Conservation (phyloP, 331 rosid genomes). For the Saraca asoca region DNA sequence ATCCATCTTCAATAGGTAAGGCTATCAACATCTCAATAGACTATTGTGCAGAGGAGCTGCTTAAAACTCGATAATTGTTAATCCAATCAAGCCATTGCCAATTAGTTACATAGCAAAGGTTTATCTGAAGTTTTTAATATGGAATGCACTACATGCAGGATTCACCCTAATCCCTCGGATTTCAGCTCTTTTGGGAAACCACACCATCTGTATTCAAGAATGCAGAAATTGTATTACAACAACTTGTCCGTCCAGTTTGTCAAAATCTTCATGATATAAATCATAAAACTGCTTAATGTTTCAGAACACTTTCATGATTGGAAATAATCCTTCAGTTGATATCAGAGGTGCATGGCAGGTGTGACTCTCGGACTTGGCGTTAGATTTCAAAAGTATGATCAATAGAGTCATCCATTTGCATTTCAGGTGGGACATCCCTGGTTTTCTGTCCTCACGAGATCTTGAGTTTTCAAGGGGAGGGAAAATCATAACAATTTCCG, state of each 20-base stretch:
- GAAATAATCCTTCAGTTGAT: constrained; percentile 76
- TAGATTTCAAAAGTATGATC: constrained; percentile 25
- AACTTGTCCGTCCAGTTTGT: constrained; percentile 32
- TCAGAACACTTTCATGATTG: constrained; percentile 68
- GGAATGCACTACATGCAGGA: constrained; percentile 46
- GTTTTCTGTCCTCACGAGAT: constrained; percentile 80
- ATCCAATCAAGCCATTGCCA: constrained; percentile 4
- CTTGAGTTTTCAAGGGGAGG: constrained; percentile 68
- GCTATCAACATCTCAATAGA: constrained; percentile 13
- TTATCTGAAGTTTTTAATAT: constrained; percentile 8
- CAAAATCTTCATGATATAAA: constrained; percentile 27
- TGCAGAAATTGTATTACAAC: constrained; percentile 53
- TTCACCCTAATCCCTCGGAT: constrained; percentile 46
- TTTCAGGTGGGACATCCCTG: constrained; percentile 76
- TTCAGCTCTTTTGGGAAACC: constrained; percentile 72
- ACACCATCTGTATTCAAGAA: constrained; percentile 65
- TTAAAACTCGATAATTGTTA: neutral
- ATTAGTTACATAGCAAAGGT: constrained; percentile 16
- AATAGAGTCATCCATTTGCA: constrained; percentile 25
- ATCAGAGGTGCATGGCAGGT: constrained; percentile 73
- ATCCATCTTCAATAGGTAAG: constrained; percentile 79
- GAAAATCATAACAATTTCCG: constrained; percentile 63
- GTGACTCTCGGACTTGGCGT: constrained; percentile 21
- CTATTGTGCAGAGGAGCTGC: constrained; percentile 6
- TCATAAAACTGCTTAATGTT: constrained; percentile 36